A percentile compares a stretch with the other conserved stretches of the same genome.
phyloP scores from a whole-genome alignment of 768 basidiomycete genomes.

The Hericium erinaceus region DNA sequence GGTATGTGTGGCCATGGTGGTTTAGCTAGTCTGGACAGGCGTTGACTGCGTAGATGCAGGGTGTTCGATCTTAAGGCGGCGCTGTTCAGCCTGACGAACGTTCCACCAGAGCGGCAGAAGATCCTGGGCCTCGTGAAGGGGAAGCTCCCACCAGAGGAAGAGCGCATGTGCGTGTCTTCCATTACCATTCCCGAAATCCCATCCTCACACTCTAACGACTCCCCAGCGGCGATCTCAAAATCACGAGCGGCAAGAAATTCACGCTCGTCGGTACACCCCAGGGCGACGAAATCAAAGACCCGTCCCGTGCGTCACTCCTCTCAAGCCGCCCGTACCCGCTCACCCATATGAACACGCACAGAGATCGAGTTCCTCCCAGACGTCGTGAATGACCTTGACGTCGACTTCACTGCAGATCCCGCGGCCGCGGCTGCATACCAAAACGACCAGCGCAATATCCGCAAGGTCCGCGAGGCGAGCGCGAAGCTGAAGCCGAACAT shows the following conservation, averaged over 20 bases:
- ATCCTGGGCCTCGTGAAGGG: conserved; percentile 80
- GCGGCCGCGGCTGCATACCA: conserved; percentile 49
- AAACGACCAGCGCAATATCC: conserved; percentile 72
- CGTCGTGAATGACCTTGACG: conserved; percentile 73
- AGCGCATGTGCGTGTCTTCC: conserved; percentile 37
- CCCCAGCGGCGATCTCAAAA: conserved; percentile 46
- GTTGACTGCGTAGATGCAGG: conserved; percentile 27
- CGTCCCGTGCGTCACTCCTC: conserved; percentile 34
- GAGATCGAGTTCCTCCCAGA: conserved; percentile 60
- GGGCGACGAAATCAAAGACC: conserved; percentile 80
- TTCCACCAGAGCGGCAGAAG: conserved; percentile 82
- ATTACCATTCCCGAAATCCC: background rate
- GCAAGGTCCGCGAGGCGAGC: conserved; percentile 70
- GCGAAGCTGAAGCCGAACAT: conserved; percentile 55
- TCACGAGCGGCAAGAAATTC: conserved; percentile 61
- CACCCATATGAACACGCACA: conserved; percentile 15
- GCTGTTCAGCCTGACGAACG: conserved; percentile 60
- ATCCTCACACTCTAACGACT: conserved; percentile 1
- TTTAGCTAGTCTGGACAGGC: background rate
- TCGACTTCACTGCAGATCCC: conserved; percentile 62
- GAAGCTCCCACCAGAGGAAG: conserved; percentile 70
- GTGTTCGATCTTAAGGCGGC: conserved; percentile 71
- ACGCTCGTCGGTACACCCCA: conserved; percentile 81
- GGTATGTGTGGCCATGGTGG: conserved; percentile 29
- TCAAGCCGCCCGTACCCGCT: background rate